Conservation (phyloP, 768 basidiomycete species). For the Guyanaporus albipodus region DNA sequence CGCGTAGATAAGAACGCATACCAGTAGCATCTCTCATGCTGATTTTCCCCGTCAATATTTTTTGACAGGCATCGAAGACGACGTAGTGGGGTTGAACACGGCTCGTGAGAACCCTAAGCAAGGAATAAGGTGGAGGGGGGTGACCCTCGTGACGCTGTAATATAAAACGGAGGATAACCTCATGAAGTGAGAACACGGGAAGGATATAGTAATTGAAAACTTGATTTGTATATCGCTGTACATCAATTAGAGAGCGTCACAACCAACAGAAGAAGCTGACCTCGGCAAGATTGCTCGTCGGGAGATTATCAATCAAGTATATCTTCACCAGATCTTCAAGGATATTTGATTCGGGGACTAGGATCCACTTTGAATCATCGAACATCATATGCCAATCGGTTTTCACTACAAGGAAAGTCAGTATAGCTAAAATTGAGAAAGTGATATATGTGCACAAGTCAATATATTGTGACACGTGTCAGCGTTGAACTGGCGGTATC, state of each 20-base stretch:
- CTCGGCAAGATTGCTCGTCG: neutral
- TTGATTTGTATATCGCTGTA: neutral
- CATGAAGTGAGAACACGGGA: neutral
- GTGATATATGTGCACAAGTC: neutral
- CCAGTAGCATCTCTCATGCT: rapidly evolving
- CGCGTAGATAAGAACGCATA: neutral
- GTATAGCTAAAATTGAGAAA: neutral
- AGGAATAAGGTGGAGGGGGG: neutral
- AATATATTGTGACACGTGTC: neutral
- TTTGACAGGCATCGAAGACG: neutral
- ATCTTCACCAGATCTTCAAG: neutral
- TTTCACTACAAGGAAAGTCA: neutral
- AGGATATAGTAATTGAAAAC: neutral
- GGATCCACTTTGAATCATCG: neutral
- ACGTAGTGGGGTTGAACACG: neutral
- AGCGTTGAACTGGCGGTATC: neutral
- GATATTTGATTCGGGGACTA: neutral
- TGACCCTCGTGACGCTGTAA: neutral
- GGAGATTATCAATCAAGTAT: neutral
- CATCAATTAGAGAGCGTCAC: neutral
- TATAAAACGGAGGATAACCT: neutral
- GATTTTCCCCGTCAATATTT: neutral
- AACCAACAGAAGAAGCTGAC: neutral
- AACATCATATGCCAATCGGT: neutral
- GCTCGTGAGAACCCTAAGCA: neutral